Base-by-base conservation (phyloP, 78 protist species). In the Dictyostelium intermedium region DNA sequence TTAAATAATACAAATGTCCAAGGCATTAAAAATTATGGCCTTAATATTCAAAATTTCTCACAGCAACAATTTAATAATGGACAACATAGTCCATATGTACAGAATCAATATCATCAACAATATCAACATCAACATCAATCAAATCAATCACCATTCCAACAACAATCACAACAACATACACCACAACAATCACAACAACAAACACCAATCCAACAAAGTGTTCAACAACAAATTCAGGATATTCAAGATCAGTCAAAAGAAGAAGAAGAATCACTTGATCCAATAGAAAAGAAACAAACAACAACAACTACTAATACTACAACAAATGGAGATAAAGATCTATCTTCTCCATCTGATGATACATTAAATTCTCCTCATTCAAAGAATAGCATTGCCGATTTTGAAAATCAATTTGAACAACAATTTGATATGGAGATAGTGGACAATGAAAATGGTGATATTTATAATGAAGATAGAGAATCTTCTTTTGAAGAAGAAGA, bases 111-210 rank as follows among this genome's bases (percentile, higher is more conserved):
- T 56, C 66, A 78, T 43, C 53, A 86, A 78, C 27, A 61, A 61
- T 45, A 78, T 23, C 69, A 61, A 39, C 61, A 87, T 34, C 81
- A 86, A 13, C 41, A 77, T 35, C 69, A 61, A 37, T 81, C 63
- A 1, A 60, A 60, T 7, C 50, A 74, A 39, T 50, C 45, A 39
- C 76, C 61, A 78, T 63, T 61, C 14, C 83, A 79, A 63, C 73
- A 37, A 63, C 81, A 79, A 32, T 81, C 61, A 5, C 73, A 72
- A 73, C 82, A 72, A 85, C 91, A 74, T 72, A 27, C 53, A 34
- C 35, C 74, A 34, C 83, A 47, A 5, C 11, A 5, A 20, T 20
- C 66, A 77, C 66, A 45, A 34, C 66, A 45, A 34, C 91, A 85
- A 50, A 53, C 56, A 50, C 69, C 45, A 47, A 50, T 8, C 7